Evolutionary conservation across 768 basidiomycete species (phyloP).

Genomic region (Lepiota brunneoincarnata): DNA sequence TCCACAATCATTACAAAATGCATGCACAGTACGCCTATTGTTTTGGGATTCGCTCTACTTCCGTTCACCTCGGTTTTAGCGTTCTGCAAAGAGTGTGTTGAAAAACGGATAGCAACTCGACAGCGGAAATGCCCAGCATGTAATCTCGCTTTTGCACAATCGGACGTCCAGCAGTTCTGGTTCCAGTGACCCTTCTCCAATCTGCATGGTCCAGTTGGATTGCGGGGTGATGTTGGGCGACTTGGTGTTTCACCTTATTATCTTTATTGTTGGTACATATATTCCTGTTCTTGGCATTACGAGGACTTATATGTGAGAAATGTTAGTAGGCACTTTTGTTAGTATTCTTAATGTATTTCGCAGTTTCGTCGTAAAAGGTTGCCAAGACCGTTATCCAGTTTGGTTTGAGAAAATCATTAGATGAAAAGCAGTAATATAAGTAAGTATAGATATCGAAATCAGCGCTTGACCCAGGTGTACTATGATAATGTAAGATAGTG

Average conservation of each 20-base stretch:
- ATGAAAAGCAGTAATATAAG: slow-evolving; percentile 10
- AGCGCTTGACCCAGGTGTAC: slow-evolving; percentile 98
- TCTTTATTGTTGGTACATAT: slow-evolving; percentile 14
- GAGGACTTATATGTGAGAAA: slow-evolving; percentile 11
- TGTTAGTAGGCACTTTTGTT: slow-evolving; percentile 2
- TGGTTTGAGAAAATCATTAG: slow-evolving; percentile 15
- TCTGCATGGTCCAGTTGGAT: slow-evolving; percentile 15
- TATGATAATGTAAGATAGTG: slow-evolving; percentile 26
- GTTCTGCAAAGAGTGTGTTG: slow-evolving; percentile 83
- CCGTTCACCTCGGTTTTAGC: slow-evolving; percentile 40
- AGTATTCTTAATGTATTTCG: slow-evolving; percentile 15
- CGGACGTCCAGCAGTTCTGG: slow-evolving; percentile 62
- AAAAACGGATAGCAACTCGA: slow-evolving; percentile 82
- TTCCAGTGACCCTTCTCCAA: slow-evolving; percentile 35
- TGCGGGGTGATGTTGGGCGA: slow-evolving; percentile 14
- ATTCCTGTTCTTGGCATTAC: slow-evolving; percentile 11
- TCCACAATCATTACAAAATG: slow-evolving; percentile 83
- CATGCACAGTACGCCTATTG: slow-evolving; percentile 77
- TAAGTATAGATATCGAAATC: slow-evolving; percentile 19
- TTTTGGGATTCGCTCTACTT: neutral
- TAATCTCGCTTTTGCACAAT: slow-evolving; percentile 74
- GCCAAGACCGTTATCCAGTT: neutral
- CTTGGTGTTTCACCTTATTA: slow-evolving; percentile 1
- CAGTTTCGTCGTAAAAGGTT: neutral
- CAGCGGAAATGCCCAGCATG: slow-evolving; percentile 96